Evolutionary conservation across 1,284 basidiomycete genomes (phyloP).

Genomic region (Apiotrichum sp.): DNA sequence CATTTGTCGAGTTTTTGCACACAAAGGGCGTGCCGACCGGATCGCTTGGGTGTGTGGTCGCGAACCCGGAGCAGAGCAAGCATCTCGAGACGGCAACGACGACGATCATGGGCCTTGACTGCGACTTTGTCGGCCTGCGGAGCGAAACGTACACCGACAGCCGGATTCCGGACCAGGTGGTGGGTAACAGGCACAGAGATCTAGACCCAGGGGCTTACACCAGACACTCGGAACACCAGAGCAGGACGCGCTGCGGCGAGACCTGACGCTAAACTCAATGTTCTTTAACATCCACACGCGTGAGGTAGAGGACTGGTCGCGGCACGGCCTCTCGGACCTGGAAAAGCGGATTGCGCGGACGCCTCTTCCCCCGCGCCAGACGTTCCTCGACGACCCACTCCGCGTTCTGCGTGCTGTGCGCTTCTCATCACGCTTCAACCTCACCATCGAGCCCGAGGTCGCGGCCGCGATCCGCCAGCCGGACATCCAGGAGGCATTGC

Average conservation of each 20-base stretch:
- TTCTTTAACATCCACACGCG: constrained; percentile 94
- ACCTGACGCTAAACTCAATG: constrained; percentile 91
- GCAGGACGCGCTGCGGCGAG: constrained; percentile 87
- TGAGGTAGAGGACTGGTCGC: constrained; percentile 81
- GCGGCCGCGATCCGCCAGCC: constrained; percentile 60
- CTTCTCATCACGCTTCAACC: constrained; percentile 86
- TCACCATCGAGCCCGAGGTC: constrained; percentile 69
- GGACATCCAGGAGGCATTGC: constrained; percentile 67
- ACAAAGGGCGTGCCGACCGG: constrained; percentile 56
- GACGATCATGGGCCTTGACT: constrained; percentile 69
- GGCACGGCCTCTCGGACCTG: constrained; percentile 78
- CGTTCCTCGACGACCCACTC: constrained; percentile 91
- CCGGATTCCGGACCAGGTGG: constrained; percentile 81
- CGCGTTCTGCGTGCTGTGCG: constrained; percentile 84
- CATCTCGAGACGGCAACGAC: constrained; percentile 96
- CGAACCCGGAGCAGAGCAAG: constrained; percentile 96
- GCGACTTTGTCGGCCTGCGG: constrained; percentile 93
- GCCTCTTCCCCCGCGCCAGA: constrained; percentile 76
- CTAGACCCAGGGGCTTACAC: too few species aligned
- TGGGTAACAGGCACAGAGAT: constrained; percentile 46
- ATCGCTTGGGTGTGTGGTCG: constrained; percentile 70
- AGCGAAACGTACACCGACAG: constrained; percentile 87
- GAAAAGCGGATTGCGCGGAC: constrained; percentile 76
- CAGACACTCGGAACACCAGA: constrained; percentile 87
- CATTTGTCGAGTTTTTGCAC: constrained; percentile 63